Evolutionary conservation across 805 yeast species (phyloP).

Genomic region (Candida berthetii): DNA sequence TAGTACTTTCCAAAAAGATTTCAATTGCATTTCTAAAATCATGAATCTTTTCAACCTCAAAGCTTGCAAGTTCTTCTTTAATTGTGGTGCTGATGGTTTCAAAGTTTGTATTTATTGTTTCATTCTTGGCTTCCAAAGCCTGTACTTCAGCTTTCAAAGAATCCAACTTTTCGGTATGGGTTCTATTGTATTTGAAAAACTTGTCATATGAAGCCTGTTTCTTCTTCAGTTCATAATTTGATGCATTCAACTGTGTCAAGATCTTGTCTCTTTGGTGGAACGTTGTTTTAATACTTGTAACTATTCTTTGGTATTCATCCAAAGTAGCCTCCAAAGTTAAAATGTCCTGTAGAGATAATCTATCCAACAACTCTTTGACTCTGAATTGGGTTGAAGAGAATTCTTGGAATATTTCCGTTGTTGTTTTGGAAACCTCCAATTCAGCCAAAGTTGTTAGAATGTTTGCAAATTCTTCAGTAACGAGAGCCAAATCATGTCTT

Average conservation of each 20-base stretch:
- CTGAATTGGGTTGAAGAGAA: slow-evolving; percentile 70
- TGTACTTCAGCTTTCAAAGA: slow-evolving; percentile 53
- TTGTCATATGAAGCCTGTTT: slow-evolving; percentile 41
- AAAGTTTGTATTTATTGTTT: slow-evolving; percentile 50
- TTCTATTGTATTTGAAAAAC: slow-evolving; percentile 35
- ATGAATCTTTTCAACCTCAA: slow-evolving; percentile 69
- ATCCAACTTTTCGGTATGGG: slow-evolving; percentile 59
- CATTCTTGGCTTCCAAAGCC: slow-evolving; percentile 45
- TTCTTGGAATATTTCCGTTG: slow-evolving; percentile 57
- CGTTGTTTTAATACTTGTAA: slow-evolving; percentile 67
- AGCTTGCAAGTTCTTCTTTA: slow-evolving; percentile 54
- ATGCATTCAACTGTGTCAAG: slow-evolving; percentile 36
- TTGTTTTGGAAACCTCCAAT: slow-evolving; percentile 64
- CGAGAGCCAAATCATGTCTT: slow-evolving; percentile 62
- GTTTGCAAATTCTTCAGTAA: slow-evolving; percentile 62
- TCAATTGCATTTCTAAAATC: slow-evolving; percentile 90
- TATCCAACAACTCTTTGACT: slow-evolving; percentile 65
- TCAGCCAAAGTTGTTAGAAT: slow-evolving; percentile 57
- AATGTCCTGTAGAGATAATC: slow-evolving; percentile 80
- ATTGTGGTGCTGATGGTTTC: slow-evolving; percentile 61
- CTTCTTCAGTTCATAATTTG: slow-evolving; percentile 43
- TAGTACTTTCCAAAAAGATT: slow-evolving; percentile 81
- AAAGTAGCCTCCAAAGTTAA: slow-evolving; percentile 80
- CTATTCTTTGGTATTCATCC: slow-evolving; percentile 78
- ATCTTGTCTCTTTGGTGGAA: slow-evolving; percentile 69